Percentiles rank a stretch among this genome's conserved stretches.
phyloP scores from a whole-genome alignment of 306 rosid species.

The Vicia faba region DNA sequence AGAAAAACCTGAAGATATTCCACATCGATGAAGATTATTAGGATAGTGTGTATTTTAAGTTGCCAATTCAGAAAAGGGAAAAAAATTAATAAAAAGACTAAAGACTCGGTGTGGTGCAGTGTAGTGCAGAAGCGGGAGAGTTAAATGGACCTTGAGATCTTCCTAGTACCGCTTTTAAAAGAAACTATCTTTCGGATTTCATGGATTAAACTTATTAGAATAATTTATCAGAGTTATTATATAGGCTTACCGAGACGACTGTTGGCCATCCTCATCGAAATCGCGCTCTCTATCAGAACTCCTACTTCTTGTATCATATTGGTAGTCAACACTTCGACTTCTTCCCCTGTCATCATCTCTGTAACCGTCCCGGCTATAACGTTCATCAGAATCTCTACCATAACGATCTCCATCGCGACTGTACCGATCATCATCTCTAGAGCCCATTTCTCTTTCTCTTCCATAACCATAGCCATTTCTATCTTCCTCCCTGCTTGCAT shows the following conservation, averaged over 20 bases:
- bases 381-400: constrained; percentile 80
- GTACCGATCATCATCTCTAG: constrained; percentile 74
- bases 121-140: neutral
- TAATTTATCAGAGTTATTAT: constrained; percentile 11
- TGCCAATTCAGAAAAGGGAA: constrained; percentile 10
- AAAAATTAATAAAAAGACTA: neutral
- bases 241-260: constrained; percentile 74
- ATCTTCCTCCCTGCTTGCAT: constrained; percentile 72
- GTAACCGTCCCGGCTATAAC: constrained; percentile 70
- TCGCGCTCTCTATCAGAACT: constrained; percentile 77
- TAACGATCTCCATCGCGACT: constrained; percentile 86
- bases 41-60: neutral
- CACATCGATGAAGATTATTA: constrained; percentile 15
- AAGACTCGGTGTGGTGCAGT: neutral
- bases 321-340: constrained; percentile 71
- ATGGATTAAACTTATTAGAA: neutral
- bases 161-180: neutral
- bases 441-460: constrained; percentile 80
- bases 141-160: neutral
- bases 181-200: constrained; percentile 11
- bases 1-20: constrained; percentile 9
- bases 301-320: constrained; percentile 71
- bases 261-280: constrained; percentile 81
- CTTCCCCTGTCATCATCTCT: constrained; percentile 87
- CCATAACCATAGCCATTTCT: constrained; percentile 72